Base-by-base conservation (phyloP, 2,329 filamentous ascomycete species). In the Mycosphaerella sp. region DNA sequence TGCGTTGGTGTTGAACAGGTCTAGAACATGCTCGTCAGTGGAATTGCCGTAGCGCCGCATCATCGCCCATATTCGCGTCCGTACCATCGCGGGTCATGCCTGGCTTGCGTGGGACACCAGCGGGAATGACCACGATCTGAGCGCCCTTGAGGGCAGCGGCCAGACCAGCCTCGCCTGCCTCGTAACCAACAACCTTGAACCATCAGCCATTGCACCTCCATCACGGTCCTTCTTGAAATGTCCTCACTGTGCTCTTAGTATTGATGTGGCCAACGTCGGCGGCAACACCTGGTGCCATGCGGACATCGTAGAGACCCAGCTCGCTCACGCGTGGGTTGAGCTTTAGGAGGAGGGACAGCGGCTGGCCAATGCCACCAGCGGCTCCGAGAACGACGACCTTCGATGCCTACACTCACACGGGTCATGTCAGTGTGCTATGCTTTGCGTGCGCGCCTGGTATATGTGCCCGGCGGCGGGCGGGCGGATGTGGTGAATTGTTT, bases 1-100 rank as follows among this genome's bases (percentile, higher is more conserved):
- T 74, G 93, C 93, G 76, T 98, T 98, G 81, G 91, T 98, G 85
- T 97, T 97, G 89, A 98, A 98, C 61, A 98, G 86, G 73, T 98
- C 91, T 83, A 53, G 13, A 18, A 12, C 2, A 18, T 18, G 1
- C 9, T 4, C 13, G 34, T 55, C 43, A 49, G 49, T 34, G 9
- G n/a, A 12, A 44, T 17, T 9, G 13, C 18, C 40, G 21, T 13
- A 14, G 17, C 17, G n/a, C 28, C 17, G n/a, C 28, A 14, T 13
- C 10, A 5, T 45, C 18, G n/a, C 8, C 14, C 32, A 12, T 40
- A 16, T 25, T 25, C n/a, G n/a, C n/a, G n/a, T 42, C 47, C 74
- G 58, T 76, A 84, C 81, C 81, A 76, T 98, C 93, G 80, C 93
- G 90, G 77, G 87, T 95, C 93, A 98, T 98, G 77, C 93, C 93